Evolutionary conservation across 441 rosid species (phyloP).

Genomic region (Syzygium syzygioides): DNA sequence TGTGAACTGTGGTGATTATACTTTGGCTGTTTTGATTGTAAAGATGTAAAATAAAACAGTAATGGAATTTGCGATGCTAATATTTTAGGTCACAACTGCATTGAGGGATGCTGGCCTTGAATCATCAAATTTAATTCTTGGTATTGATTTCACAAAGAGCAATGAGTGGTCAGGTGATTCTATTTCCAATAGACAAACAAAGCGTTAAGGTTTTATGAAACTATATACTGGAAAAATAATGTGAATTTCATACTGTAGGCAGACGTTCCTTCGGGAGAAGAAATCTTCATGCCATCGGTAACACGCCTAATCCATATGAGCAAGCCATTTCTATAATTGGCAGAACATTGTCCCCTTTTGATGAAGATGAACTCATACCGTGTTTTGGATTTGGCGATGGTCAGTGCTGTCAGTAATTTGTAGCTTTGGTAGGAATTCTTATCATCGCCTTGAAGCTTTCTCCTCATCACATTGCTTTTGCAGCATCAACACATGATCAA

Average conservation of each 20-base stretch:
- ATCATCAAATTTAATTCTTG: slow-evolving; percentile 79
- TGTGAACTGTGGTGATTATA: background rate
- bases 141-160: slow-evolving; percentile 88
- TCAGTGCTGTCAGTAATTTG: slow-evolving; percentile 27
- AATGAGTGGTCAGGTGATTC: slow-evolving; percentile 80
- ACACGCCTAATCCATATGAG: slow-evolving; percentile 67
- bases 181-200: background rate
- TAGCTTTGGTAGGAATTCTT: background rate
- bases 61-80: background rate
- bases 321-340: slow-evolving; percentile 92
- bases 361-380: slow-evolving; percentile 87
- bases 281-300: slow-evolving; percentile 73
- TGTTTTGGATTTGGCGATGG: slow-evolving; percentile 97
- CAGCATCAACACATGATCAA: slow-evolving; percentile 79
- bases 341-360: slow-evolving; percentile 71
- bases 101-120: slow-evolving; percentile 92
- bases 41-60: background rate
- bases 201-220: background rate
- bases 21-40: background rate
- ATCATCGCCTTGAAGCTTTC: slow-evolving; percentile 5
- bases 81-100: slow-evolving; percentile 59
- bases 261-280: slow-evolving; percentile 53
- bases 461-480: slow-evolving; percentile 2
- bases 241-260: slow-evolving; percentile 38
- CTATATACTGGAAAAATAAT: background rate